Evolutionary conservation across 192 early-diverging fungal species (phyloP), one percentile per base, ranked within the genome.

Genomic region (Haplosporangium gracile): DNA sequence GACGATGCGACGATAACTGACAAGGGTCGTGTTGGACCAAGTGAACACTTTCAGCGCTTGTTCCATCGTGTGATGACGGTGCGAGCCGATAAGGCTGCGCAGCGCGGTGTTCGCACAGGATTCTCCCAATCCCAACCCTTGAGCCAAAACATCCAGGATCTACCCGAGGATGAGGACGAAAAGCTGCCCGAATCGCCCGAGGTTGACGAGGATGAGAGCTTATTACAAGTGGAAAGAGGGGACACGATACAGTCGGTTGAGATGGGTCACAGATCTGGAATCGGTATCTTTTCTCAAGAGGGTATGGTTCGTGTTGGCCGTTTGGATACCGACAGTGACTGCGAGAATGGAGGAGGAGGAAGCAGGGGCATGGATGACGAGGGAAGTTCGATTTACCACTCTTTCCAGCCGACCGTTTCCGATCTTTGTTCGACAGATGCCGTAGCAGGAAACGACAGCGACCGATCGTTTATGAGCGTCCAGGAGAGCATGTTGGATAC

Each of bases 261-360:
- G 5, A 83, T 77, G 72, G 42, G 11, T 13, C 18, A 57, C 18
- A 71, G 75, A 5, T 81, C 84, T 65, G 84, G 84, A 13, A 86
- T 86, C 10, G 84, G 84, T 13, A 55, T 86, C 75, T 86, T 86
- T 81, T 86, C 84, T 39, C 84, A 86, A 34, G 84, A 86, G 26
- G 84, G 84, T 13, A 86, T 86, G 84, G 79, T 86, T 5, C 84
- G 84, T 45, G 79, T 76, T 29, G 47, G 75, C 5, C 75, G 84
- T 57, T 65, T 86, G 84, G 84, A 86, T 49, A 86, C 84, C 2
- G 84, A 86, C 29, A 81, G 78, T 39, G 83, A 77, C 32, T 42
- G 49, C 45, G 69, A 81, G 42, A 38, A 9, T 18, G 77, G 70
- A 4, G 40, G 39, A 4, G 40, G 39, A 26, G 39, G 15, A 20